These are phyloP conservation scores for Panaeolus cyanescens DNA, from an alignment of 768 basidiomycete genomes.

Conservation along the genomic window DNA sequence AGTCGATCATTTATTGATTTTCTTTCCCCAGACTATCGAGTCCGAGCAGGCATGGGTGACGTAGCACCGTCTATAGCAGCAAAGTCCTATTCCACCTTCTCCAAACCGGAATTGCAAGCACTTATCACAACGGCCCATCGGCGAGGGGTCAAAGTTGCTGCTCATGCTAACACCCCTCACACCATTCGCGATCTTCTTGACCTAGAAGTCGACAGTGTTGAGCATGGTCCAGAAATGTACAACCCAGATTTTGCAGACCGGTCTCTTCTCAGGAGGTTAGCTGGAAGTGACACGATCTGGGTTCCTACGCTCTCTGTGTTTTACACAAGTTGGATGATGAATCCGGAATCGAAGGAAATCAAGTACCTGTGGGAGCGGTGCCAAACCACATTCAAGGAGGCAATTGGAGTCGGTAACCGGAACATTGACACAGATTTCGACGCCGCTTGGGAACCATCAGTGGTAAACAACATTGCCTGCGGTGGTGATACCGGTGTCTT, in stretches of 20 bases:
- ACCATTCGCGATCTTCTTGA: slow-evolving; percentile 35
- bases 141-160: slow-evolving; percentile 58
- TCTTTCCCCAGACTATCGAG: slow-evolving; percentile 49
- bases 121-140: slow-evolving; percentile 55
- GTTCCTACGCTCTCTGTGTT: slow-evolving; percentile 60
- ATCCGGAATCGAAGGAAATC: slow-evolving; percentile 10
- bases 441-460: slow-evolving; percentile 20
- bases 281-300: slow-evolving; percentile 41
- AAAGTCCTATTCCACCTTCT: slow-evolving; percentile 45
- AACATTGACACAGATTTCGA: slow-evolving; percentile 1
- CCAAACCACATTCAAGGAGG: slow-evolving; percentile 43
- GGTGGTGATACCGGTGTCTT: slow-evolving; percentile 71
- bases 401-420: slow-evolving; percentile 25
- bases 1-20: slow-evolving; percentile 6
- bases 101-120: slow-evolving; percentile 41
- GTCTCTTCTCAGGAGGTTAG: slow-evolving; percentile 27
- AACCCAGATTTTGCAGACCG: slow-evolving; percentile 16
- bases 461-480: slow-evolving; percentile 53
- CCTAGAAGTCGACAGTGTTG: slow-evolving; percentile 53
- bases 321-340: slow-evolving; percentile 30
- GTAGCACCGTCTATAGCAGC: slow-evolving; percentile 38
- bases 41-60: slow-evolving; percentile 44
- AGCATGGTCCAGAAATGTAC: slow-evolving; percentile 49
- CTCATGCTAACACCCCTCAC: slow-evolving; percentile 44
- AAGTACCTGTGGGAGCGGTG: slow-evolving; percentile 38